These are phyloP conservation scores for Voacanga thouarsii DNA, from an alignment of 257 asterid genomes.

Conservation along the genomic window DNA sequence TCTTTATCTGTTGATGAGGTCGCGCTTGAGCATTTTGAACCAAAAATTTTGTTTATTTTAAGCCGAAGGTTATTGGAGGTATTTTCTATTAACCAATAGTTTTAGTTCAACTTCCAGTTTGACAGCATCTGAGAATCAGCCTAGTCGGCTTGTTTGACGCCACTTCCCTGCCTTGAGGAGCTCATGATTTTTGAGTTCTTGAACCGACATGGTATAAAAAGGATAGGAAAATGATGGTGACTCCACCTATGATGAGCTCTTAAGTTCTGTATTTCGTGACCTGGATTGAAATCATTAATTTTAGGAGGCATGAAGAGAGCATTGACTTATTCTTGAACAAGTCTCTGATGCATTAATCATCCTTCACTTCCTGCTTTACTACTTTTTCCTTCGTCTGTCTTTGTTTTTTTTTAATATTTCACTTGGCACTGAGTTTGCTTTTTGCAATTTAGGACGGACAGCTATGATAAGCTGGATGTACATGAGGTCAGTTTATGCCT, in stretches of 20 bases:
- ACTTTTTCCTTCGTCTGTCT: constrained; percentile 1
- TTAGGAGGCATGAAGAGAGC: constrained; percentile 1
- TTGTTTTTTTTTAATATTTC: not conserved
- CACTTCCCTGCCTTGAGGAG: not conserved
- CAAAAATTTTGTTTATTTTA: too few species aligned
- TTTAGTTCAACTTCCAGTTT: not conserved
- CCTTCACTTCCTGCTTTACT: not conserved
- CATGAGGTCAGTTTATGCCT: constrained; percentile 32
- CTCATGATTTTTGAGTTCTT: not conserved
- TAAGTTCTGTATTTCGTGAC: not conserved
- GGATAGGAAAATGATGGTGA: not conserved
- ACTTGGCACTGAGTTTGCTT: constrained; percentile 13
- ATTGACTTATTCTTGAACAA: constrained; percentile 7
- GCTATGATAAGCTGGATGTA: constrained; percentile 31
- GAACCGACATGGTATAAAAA: not conserved
- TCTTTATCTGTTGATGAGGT: not conserved
- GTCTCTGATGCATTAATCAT: constrained; percentile 4
- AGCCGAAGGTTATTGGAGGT: too few species aligned
- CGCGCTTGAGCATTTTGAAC: too few species aligned
- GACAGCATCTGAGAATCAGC: not conserved
- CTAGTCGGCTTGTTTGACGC: not conserved
- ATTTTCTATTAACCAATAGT: too few species aligned
- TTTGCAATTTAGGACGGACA: constrained; percentile 38
- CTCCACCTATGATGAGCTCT: not conserved
- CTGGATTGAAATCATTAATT: not conserved